Base-by-base conservation (phyloP, 2,329 filamentous ascomycete genomes). In the Ramichloridium luteum region DNA sequence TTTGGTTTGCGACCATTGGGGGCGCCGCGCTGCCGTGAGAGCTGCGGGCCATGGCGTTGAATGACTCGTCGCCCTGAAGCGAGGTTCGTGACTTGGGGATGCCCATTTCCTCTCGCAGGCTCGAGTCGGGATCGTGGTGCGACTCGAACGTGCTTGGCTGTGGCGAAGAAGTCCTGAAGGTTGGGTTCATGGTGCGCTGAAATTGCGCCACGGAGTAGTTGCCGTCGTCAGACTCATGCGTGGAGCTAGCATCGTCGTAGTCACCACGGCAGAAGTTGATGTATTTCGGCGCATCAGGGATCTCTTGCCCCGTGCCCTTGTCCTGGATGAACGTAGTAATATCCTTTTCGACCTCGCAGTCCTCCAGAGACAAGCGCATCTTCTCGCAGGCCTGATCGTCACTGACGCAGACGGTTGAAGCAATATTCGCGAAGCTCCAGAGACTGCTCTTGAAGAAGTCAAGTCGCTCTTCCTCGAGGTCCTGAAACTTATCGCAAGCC, bases 241-340 rank as follows among this genome's bases (percentile, higher is more conserved):
- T 83, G 2, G 88, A 94, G 44, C 76, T 74, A 22, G 73, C 76
- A 46, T 98, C 90, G 33, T 77, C 63, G 22, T 69, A 68, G 54
- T 93, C 86, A 11, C 88, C 90, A 8, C 90, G 79, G 55, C 84
- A 92, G 57, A 96, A 98, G 64, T 98, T 94, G 72, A 98, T 94
- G 57, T 94, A 98, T 57, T 85, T 94, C 26, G 90, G 90, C 14
- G 90, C 75, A 55, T 94, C 90, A 2, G 90, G 92, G 28, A 98
- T 98, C 56, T 98, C 92, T 57, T 96, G 88, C 4, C 90, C 86
- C 3, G 90, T 98, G 13, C 88, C 88, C 42, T 63, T 72, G 28
- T 93, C 85, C 40, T 70, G 79, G 60, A 98, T 98, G 62, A 98
- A 98, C 40, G 60, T 65, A 13, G 74, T 62, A 40, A 98, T 94